Evolutionary conservation across 371 early-diverging fungal species (phyloP).

Genomic region (Mucor lusitanicus): DNA sequence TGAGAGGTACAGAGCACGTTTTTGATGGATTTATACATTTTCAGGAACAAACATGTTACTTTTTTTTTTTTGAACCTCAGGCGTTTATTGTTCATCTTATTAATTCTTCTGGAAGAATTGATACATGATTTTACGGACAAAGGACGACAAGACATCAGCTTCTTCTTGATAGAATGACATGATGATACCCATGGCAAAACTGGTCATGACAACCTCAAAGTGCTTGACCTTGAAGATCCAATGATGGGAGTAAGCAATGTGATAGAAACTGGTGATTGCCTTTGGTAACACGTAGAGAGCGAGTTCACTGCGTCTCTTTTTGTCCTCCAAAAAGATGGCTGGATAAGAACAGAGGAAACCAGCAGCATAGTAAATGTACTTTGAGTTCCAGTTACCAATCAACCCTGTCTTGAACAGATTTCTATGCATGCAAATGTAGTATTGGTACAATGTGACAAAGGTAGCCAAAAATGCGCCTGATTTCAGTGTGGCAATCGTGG

Average conservation of each 20-base stretch:
- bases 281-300: conserved; percentile 73
- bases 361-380: conserved; percentile 65
- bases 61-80: background rate
- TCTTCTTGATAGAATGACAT: conserved; percentile 70
- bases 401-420: conserved; percentile 48
- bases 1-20: background rate
- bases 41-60: background rate
- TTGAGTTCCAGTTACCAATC: conserved; percentile 44
- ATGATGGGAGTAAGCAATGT: conserved; percentile 57
- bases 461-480: conserved; percentile 65
- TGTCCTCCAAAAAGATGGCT: conserved; percentile 72
- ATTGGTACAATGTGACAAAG: conserved; percentile 63
- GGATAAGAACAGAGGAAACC: conserved; percentile 57
- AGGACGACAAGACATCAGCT: conserved; percentile 59
- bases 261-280: conserved; percentile 59
- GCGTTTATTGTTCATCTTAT: conserved; percentile 17
- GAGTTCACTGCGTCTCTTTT: conserved; percentile 65
- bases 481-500: conserved; percentile 55
- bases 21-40: background rate
- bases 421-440: conserved; percentile 65
- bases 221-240: conserved; percentile 61
- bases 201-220: conserved; percentile 58
- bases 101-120: conserved; percentile 61
- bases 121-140: conserved; percentile 58
- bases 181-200: conserved; percentile 53